Percentiles rank a stretch among this genome's conserved stretches.
These are phyloP conservation scores for Glycine tomentella DNA, from an alignment of 306 rosid species.

Conservation along the genomic window DNA sequence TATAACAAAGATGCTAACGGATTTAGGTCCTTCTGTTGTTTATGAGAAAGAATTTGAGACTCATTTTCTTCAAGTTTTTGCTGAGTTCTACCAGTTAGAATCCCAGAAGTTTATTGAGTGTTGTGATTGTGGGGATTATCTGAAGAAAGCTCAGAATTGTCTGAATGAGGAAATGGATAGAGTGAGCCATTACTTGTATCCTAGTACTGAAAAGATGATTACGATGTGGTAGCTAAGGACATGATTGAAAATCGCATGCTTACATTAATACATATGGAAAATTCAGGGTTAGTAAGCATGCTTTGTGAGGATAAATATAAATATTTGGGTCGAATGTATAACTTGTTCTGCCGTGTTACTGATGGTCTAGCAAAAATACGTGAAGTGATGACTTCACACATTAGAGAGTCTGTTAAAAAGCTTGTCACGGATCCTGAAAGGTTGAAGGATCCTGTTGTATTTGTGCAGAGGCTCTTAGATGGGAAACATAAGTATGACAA, in stretches of 20 bases:
- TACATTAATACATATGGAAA: constrained; percentile 80
- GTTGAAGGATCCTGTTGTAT: constrained; percentile 85
- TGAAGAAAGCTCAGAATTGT: too few species aligned
- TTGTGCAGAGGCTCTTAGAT: constrained; percentile 79
- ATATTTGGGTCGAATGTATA: constrained; percentile 67
- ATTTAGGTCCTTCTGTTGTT: constrained; percentile 71
- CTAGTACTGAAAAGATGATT: constrained; percentile 71
- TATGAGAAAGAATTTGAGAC: constrained; percentile 77
- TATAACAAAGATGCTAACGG: constrained; percentile 78
- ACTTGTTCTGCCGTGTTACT: constrained; percentile 72
- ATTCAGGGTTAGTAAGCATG: constrained; percentile 85
- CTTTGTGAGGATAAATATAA: constrained; percentile 72
- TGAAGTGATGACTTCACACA: constrained; percentile 83
- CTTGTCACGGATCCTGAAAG: constrained; percentile 86
- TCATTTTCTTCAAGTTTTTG: constrained; percentile 73
- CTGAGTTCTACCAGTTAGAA: constrained; percentile 76
- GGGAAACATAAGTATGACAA: constrained; percentile 79
- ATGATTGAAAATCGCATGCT: constrained; percentile 84
- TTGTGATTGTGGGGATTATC: not conserved
- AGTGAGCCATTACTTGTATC: constrained; percentile 37
- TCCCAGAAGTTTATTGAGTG: constrained; percentile 79
- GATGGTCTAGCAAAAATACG: constrained; percentile 66
- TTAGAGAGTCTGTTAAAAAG: constrained; percentile 73
- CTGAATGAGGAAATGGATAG: too few species aligned
- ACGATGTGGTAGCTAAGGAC: constrained; percentile 82